Conservation (phyloP, 768 basidiomycete species). For the Suillus brevipes region DNA sequence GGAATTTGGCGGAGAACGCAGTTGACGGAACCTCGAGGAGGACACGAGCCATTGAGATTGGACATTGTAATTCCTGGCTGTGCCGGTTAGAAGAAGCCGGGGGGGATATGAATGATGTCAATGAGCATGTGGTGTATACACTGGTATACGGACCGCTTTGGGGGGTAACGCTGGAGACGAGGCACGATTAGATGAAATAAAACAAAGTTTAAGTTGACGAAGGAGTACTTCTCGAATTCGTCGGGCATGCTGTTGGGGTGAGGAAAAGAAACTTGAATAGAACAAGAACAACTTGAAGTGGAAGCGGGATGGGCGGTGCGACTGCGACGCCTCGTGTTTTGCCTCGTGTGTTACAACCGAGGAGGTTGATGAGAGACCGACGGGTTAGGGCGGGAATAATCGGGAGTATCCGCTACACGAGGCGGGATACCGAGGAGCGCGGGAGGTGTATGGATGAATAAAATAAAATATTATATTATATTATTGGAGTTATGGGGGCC, state of each 20-base stretch:
- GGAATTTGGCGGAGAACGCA: background rate
- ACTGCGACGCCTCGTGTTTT: background rate
- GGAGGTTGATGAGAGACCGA: background rate
- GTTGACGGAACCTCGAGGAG: constrained; percentile 2
- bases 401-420: constrained; percentile 5
- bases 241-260: constrained; percentile 1
- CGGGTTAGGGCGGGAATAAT: constrained; percentile 4
- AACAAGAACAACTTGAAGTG: background rate
- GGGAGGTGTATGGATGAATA: too few relatives aligned
- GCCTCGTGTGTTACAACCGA: constrained; percentile 2
- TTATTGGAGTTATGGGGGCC: constrained; percentile 1
- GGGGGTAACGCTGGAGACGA: background rate
- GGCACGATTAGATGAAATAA: background rate
- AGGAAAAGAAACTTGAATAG: background rate
- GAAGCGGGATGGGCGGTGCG: constrained; percentile 5
- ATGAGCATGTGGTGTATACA: constrained; percentile 3
- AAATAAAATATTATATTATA: background rate
- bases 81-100: constrained; percentile 3
- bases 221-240: background rate
- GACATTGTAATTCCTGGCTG: background rate
- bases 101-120: constrained; percentile 1
- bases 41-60: constrained; percentile 2
- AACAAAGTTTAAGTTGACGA: constrained; percentile 6
- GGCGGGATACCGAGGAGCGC: constrained; percentile 8
- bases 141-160: constrained; percentile 2